These are phyloP conservation scores for Starmera quercuum DNA, from an alignment of 805 yeast genomes.

Conservation along the genomic window DNA sequence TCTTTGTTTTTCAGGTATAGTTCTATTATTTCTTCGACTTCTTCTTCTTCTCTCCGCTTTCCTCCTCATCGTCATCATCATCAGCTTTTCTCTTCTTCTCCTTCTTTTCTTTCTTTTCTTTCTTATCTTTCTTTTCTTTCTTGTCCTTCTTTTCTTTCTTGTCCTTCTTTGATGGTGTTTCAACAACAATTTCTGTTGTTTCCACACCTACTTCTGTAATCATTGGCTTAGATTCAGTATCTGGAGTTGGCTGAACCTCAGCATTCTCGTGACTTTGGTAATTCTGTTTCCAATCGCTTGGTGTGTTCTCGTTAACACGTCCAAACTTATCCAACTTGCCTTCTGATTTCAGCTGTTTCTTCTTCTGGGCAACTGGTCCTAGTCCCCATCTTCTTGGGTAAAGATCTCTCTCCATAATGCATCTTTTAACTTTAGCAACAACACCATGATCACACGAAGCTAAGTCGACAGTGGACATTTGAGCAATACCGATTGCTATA, in stretches of 20 bases:
- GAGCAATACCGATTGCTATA: conserved; percentile 96
- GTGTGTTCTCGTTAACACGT: conserved; percentile 88
- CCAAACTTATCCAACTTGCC: conserved; percentile 97
- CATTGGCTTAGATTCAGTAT: conserved; percentile 27
- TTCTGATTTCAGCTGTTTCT: conserved; percentile 95
- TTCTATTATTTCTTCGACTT: conserved; percentile 31
- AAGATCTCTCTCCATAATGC: conserved; percentile 98
- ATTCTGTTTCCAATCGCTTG: conserved; percentile 81
- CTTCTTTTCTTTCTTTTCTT: conserved; percentile 58
- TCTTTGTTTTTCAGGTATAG: not conserved
- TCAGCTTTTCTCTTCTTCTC: conserved; percentile 45
- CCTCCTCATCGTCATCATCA: conserved; percentile 42
- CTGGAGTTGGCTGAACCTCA: conserved; percentile 40
- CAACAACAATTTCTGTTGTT: conserved; percentile 18
- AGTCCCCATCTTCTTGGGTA: conserved; percentile 99
- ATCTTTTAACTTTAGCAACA: conserved; percentile 97
- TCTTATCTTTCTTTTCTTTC: conserved; percentile 47
- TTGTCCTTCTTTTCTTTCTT: conserved; percentile 43
- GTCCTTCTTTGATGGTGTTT: conserved; percentile 21
- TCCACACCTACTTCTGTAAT: conserved; percentile 24
- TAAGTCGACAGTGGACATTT: conserved; percentile 96
- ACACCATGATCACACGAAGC: conserved; percentile 97
- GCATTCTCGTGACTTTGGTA: conserved; percentile 68
- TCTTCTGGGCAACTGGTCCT: conserved; percentile 97
- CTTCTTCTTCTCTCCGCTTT: conserved; percentile 24